Evolutionary conservation across 1,284 basidiomycete species (phyloP).

Genomic region (Xanthoconium separans): DNA sequence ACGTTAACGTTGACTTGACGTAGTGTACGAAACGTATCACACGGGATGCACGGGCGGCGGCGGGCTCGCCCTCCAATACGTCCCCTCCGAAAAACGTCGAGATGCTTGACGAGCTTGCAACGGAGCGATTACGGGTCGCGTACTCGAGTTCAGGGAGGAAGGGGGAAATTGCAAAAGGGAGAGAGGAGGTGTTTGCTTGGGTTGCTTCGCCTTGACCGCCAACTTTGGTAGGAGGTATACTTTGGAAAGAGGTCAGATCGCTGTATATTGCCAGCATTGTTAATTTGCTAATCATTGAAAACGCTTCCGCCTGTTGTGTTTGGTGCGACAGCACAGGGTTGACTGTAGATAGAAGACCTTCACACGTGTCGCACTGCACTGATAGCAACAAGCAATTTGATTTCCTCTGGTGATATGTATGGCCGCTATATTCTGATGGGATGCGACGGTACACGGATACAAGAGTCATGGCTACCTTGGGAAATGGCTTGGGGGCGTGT

Average conservation of each 20-base stretch:
- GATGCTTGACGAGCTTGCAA: slow-evolving; percentile 68
- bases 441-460: neutral
- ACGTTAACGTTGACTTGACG: neutral
- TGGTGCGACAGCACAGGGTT: neutral
- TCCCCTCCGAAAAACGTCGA: slow-evolving; percentile 50
- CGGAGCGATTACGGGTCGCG: slow-evolving; percentile 61
- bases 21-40: slow-evolving; percentile 62
- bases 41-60: slow-evolving; percentile 35
- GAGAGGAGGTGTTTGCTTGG: slow-evolving; percentile 35
- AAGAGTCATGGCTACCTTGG: neutral
- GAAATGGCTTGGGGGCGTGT: neutral
- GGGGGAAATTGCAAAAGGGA: slow-evolving; percentile 34
- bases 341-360: slow-evolving; percentile 3
- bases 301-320: neutral
- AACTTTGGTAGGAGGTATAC: slow-evolving; percentile 1
- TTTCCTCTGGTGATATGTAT: neutral
- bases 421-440: neutral
- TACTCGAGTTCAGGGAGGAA: slow-evolving; percentile 42
- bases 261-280: neutral
- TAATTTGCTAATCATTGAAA: slow-evolving; percentile 7
- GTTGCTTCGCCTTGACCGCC: slow-evolving; percentile 22
- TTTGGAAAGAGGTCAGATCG: neutral
- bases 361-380: neutral
- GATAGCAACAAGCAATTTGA: neutral
- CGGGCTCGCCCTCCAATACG: slow-evolving; percentile 55